Base-by-base conservation (phyloP, 495 filamentous ascomycete species). In the Podospora appendiculata region DNA sequence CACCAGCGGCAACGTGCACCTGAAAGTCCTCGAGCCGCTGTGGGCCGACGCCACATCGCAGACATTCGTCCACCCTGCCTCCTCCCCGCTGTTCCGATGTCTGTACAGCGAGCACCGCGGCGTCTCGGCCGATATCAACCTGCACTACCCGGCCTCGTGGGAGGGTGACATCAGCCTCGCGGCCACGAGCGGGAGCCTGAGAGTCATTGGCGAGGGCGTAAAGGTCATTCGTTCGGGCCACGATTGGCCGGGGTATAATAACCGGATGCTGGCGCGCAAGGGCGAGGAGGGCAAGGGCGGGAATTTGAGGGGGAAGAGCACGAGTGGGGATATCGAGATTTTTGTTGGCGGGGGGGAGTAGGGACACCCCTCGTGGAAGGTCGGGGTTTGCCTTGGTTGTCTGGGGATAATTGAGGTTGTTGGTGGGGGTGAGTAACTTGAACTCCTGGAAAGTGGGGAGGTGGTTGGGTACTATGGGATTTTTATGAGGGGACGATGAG, bases 131-230 rank as follows among this genome's bases (percentile, higher is more conserved):
- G 46, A 64, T 16, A 54, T 74, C 39, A 45, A 40, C 10, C 48
- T 76, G 3, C 47, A 39, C 10, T 73, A 68, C 32, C 73, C 74
- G 0, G 55, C 48, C 19, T 48, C 56, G 1, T 77, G 74, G 74
- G 71, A 74, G 52, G 74, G 74, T 0, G 45, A 59, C 13, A 49
- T 74, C 12, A 14, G 19, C 10, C 55, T 69, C 14, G 6, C 53
- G 41, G 58, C 67, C 32, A 55, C 61, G 9, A 58, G 56, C 25
- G 71, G 70, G 7, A 47, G 32, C 11, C 41, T 76, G 3, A 47
- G 35, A 4, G 69, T 58, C 1, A 47, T 18, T 8, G 71, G 73
- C 2, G 54, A 60, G 33, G 70, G 62, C 17, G 65, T 74, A 8
- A 57, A 54, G 60, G 17, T 71, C 13, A 54, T 68, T 17, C 61